Conservation (phyloP, 108 stramenopile genomes). For the Nannochloropsis gaditana region DNA sequence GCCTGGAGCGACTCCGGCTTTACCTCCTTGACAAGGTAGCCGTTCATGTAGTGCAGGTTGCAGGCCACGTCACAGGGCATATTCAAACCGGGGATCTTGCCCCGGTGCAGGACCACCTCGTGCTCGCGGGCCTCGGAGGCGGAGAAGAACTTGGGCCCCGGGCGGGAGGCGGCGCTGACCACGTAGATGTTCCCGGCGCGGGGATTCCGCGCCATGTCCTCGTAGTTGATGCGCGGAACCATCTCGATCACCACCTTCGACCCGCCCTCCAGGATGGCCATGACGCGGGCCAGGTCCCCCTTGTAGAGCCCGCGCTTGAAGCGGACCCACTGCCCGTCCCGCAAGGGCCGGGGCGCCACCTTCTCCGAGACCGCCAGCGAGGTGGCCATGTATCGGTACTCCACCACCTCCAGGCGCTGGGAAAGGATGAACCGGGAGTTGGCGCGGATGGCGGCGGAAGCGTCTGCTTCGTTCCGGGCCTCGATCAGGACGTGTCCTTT, state of each 20-base stretch:
- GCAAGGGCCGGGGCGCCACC: constrained; percentile 62
- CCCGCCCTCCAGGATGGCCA: constrained; percentile 76
- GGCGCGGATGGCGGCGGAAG: constrained; percentile 75
- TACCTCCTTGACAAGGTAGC: constrained; percentile 83
- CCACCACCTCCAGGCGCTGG: constrained; percentile 71
- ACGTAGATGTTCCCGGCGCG: constrained; percentile 60
- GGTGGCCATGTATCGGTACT: constrained; percentile 84
- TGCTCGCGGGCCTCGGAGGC: neutral
- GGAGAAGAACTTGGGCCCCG: neutral
- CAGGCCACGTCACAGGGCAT: constrained; percentile 66
- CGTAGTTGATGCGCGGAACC: constrained; percentile 81
- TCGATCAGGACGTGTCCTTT: constrained; percentile 85
- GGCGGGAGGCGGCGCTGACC: neutral
- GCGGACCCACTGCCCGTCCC: constrained; percentile 88
- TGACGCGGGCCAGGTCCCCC: constrained; percentile 85
- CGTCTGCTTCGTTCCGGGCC: constrained; percentile 77
- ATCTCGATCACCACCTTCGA: constrained; percentile 77
- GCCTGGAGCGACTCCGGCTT: constrained; percentile 37
- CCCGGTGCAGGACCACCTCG: neutral
- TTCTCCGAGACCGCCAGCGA: constrained; percentile 77
- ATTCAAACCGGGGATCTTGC: constrained; percentile 50
- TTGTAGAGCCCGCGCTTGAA: constrained; percentile 84
- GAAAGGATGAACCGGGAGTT: constrained; percentile 59
- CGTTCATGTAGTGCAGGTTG: constrained; percentile 73
- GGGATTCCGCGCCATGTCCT: constrained; percentile 62